Evolutionary conservation across 768 basidiomycete species (phyloP), one percentile per base, ranked within the genome.

Genomic region (Calocybe indica): DNA sequence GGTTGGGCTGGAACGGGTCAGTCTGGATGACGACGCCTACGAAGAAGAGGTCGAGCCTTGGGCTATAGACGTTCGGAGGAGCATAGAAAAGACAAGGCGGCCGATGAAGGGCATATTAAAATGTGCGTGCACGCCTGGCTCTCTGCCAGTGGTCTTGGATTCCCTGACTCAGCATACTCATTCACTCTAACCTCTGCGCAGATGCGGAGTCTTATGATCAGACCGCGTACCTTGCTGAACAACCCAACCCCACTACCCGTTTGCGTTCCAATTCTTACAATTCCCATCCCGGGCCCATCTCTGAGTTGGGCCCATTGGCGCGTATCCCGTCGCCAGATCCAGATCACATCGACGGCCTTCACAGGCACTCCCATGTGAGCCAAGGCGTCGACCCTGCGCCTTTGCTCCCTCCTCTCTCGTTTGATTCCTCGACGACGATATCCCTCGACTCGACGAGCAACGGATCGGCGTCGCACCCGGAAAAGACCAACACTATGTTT

Each of bases 31-130:
- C 7, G 76, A 81, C 30, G 80, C 76, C 10, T 68, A 63, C 28
- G 80, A 80, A 33, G 76, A 79, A 48, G 80, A 83, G 53, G 72
- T 77, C 36, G 85, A 88, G 57, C 81, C 86, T 14, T 92, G 90
- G 90, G 89, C 86, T 37, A 71, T 79, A 32, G 75, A 83, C 52
- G 58, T 92, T 49, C 79, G 91, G 56, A 67, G 87, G 56, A 85
- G 85, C 61, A 56, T 85, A 28, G 85, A 94, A 71, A 70, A 79
- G 65, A 68, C 74, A 35, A 70, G 78, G 55, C 58, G 68, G 53
- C 92, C 91, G 3, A 68, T 80, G 29, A 89, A 76, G 64, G 92
- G 95, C 14, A 97, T 99, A 48, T 68, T 99, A 52, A 99, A 97
- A 73, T 66, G 90, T 90, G 65, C 62, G 84, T 22, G 1, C 22